These are phyloP conservation scores for Suhomyces prunicola DNA, from an alignment of 805 yeast genomes.

Conservation along the genomic window DNA sequence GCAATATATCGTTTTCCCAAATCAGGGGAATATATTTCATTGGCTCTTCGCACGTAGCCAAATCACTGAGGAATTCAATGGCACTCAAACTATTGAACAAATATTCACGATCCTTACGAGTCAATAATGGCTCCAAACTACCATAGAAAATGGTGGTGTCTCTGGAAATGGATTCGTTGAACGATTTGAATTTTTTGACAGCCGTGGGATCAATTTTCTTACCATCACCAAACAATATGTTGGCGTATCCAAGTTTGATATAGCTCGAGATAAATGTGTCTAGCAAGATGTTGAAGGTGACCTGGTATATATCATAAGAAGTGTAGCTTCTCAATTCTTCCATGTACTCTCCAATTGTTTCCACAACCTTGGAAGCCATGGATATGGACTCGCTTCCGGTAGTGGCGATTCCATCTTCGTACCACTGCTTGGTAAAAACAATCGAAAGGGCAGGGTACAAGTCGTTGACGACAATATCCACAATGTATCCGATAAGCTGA, in stretches of 20 bases:
- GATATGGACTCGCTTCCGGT: conserved; percentile 28
- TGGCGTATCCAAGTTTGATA: conserved; percentile 39
- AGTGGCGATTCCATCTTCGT: conserved; percentile 42
- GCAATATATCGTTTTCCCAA: conserved; percentile 58
- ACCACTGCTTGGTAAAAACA: conserved; percentile 71
- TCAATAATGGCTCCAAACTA: conserved; percentile 35
- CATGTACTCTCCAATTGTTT: conserved; percentile 73
- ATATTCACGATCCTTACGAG: conserved; percentile 38
- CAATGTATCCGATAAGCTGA: conserved; percentile 64
- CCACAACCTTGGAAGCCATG: conserved; percentile 60
- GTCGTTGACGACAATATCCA: conserved; percentile 71
- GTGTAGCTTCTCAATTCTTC: conserved; percentile 55
- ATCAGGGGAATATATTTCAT: conserved; percentile 35
- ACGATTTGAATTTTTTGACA: conserved; percentile 33
- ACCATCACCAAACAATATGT: conserved; percentile 40
- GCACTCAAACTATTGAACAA: conserved; percentile 40
- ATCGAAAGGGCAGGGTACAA: conserved; percentile 56
- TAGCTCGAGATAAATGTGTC: conserved; percentile 38
- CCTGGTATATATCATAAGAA: conserved; percentile 39
- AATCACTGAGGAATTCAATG: conserved; percentile 37
- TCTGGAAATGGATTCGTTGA: conserved; percentile 36
- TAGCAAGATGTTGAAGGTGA: conserved; percentile 36
- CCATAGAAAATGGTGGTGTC: conserved; percentile 37
- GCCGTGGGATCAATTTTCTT: conserved; percentile 40
- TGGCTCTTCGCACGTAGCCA: conserved; percentile 39